Evolutionary conservation across 208 protist genomes (phyloP).

Genomic region (Trypanosoma melophagium): DNA sequence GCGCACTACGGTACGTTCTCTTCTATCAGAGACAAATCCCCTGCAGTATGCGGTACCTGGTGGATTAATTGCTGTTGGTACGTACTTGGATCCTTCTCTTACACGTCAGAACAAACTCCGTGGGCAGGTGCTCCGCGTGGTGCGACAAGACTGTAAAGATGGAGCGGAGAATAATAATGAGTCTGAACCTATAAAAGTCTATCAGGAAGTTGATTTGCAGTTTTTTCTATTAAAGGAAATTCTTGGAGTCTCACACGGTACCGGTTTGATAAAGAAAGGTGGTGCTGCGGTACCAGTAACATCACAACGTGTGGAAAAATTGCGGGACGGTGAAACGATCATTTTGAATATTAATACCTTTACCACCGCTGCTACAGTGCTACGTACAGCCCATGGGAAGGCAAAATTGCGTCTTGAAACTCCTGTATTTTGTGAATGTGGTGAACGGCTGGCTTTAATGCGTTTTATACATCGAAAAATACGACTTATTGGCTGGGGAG

Average conservation of each 20-base stretch:
- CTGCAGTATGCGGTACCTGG: slow-evolving; percentile 99
- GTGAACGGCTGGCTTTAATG: slow-evolving; percentile 94
- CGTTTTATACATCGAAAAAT: slow-evolving; percentile 93
- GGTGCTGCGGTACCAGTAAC: neutral
- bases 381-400: slow-evolving; percentile 86
- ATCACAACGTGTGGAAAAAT: slow-evolving; percentile 62
- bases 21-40: slow-evolving; percentile 97
- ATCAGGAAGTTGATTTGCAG: slow-evolving; percentile 90
- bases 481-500: slow-evolving; percentile 91
- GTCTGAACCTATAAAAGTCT: slow-evolving; percentile 56
- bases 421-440: slow-evolving; percentile 93
- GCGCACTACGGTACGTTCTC: slow-evolving; percentile 89
- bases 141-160: neutral
- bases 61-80: slow-evolving; percentile 99
- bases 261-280: neutral
- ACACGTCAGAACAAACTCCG: slow-evolving; percentile 98
- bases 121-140: slow-evolving; percentile 91
- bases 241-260: slow-evolving; percentile 64
- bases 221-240: slow-evolving; percentile 95
- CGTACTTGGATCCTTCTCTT: slow-evolving; percentile 99
- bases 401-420: slow-evolving; percentile 90
- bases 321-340: slow-evolving; percentile 92
- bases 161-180: neutral
- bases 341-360: slow-evolving; percentile 98
- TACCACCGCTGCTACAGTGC: slow-evolving; percentile 90